Evolutionary conservation across 257 asterid species (phyloP), one percentile per base, ranked within the genome.

Genomic region (Nicotiana sylvestris): DNA sequence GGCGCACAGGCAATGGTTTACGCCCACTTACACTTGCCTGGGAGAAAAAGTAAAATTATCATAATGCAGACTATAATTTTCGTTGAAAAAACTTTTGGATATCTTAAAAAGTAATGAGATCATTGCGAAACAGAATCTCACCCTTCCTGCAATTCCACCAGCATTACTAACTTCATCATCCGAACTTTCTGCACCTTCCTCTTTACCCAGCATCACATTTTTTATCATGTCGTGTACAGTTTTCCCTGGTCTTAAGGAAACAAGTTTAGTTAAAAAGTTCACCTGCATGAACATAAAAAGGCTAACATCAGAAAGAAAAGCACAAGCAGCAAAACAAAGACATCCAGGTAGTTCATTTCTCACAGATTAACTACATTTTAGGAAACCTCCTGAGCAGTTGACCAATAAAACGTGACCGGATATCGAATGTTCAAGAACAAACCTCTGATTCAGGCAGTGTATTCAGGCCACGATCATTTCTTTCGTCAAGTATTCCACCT

Each of bases 361-460:
- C 80, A 49, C 37, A 27, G 62, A 27, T 27, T 27, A 49, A 66
- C 49, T 7, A 16, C 51, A 33, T 21, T 43, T 32, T 6, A 15
- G 76, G 49, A 16, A 65, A 33, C 76, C 51, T 66, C 76, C 51
- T 2, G 76, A 15, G 10, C 64, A 51, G 27, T 8, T 60, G 61
- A 74, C 80, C 43, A 17, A 49, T 49, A 49, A 74, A 74, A 49
- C 49, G 8, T 46, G 18, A 27, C n/a, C 15, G 15, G 43, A 49
- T 27, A 51, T 46, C 29, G 15, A 46, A 74, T 74, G 27, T 27
- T 27, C 51, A 21, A 77, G 21, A 82, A 86, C 79, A 83, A 79
- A 95, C 99, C 98, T 94, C 98, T 68, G 99, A 88, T 89, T 96
- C 93, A 81, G 98, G 99, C 53, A 96, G 97, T 21, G 93, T 94